Evolutionary conservation across 306 rosid species (phyloP), one percentile per base, ranked within the genome.

Genomic region (Mimosa bimucronata): DNA sequence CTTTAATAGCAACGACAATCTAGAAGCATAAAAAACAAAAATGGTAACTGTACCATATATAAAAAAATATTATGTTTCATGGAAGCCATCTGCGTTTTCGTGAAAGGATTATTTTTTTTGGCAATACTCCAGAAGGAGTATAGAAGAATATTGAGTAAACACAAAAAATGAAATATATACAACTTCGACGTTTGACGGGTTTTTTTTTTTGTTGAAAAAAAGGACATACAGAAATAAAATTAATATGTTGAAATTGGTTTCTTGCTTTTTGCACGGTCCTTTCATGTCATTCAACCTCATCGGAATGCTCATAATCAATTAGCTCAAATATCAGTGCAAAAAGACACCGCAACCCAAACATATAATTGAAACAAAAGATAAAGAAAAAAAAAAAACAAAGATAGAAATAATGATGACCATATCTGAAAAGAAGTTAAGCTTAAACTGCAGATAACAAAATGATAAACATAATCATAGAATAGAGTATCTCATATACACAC

Each of bases 401-500:
- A 23, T 58, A 26, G 65, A 60, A 26, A 26, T 61, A 60, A 80
- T 79, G 85, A 81, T 76, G 84, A 80, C 77, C 52, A 55, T 66
- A 66, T 67, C 71, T 53, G 57, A 81, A 71, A 80, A 77, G 78
- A 71, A 83, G 55, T 3, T 55, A 65, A 83, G 50, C 60, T 28
- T 41, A 77, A 81, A 57, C 45, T 18, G 21, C 66, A 65, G 21
- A 71, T 58, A 73, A 73, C 58, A 79, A 81, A 83, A 75, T 71
- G 48, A 83, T 61, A 34, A 28, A 28, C 67, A 28, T 14, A 77
- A 86, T 82, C 26, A 53, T 53, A 19, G 58, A 75, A 77, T 81
- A 77, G 79, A 72, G 74, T n/a, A 58, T 86, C 90, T 80, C 83
- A 85, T 85, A 75, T 77, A 81, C 83, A 85, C 85, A 85, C 67